Percentiles rank a stretch among this genome's conserved stretches.
phyloP scores from a whole-genome alignment of 139 green algal species.

The Coccomyxa sp. region DNA sequence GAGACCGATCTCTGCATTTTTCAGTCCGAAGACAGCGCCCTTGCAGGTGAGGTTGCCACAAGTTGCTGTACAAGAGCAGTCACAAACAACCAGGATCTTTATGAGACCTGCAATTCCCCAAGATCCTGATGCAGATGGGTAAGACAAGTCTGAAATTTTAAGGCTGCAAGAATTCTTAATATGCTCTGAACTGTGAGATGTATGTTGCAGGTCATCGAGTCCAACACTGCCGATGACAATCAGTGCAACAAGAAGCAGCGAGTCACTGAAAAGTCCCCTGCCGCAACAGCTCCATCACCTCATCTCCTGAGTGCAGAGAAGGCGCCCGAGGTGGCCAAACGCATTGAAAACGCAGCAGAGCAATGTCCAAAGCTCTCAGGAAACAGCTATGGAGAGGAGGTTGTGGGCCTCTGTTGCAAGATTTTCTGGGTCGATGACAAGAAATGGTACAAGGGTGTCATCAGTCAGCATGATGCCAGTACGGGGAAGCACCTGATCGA shows the following conservation, averaged over 20 bases:
- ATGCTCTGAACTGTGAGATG: background rate
- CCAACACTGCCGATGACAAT: too few relatives aligned
- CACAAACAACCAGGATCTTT: background rate
- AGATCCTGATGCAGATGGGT: background rate
- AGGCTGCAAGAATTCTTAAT: background rate
- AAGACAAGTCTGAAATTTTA: background rate
- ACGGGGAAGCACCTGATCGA: conserved; percentile 42
- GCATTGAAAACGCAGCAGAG: background rate
- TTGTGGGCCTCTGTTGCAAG: conserved; percentile 34
- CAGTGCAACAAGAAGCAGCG: background rate
- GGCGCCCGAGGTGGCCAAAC: background rate
- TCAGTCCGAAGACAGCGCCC: conserved; percentile 25
- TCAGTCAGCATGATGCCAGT: conserved; percentile 19
- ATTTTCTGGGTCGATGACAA: conserved; percentile 60
- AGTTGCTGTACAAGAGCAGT: background rate
- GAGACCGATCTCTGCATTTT: conserved; percentile 59
- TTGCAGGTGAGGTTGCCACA: background rate
- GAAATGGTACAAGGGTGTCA: conserved; percentile 35
- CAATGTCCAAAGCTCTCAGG: background rate
- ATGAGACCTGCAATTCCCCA: background rate
- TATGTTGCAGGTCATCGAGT: background rate
- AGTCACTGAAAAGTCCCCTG: background rate
- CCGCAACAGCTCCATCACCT: background rate
- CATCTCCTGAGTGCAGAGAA: background rate
- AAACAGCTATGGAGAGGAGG: conserved; percentile 2